Evolutionary conservation across 179 eudicot genomes (phyloP).

Genomic region (Silene noctiflora): DNA sequence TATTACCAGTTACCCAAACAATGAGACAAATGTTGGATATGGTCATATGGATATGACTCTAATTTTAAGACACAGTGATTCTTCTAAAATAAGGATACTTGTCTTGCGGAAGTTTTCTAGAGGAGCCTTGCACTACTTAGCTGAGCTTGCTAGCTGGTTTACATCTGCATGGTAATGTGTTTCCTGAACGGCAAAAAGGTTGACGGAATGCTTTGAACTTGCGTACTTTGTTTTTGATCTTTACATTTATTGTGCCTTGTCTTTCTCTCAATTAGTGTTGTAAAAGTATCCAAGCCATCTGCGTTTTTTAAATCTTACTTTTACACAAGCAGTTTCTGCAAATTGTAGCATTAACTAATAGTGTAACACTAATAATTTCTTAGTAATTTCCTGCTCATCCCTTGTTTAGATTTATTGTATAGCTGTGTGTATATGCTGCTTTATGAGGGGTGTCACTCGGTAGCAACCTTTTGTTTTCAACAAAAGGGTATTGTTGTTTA

Average conservation of each 20-base stretch:
- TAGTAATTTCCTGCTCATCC: not conserved
- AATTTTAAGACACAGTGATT: not conserved
- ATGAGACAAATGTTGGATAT: not conserved
- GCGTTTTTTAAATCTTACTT: not conserved
- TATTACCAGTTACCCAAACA: too few relatives aligned
- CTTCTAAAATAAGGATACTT: not conserved
- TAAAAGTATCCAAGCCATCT: not conserved
- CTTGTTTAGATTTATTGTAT: not conserved
- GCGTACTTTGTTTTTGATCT: too few relatives aligned
- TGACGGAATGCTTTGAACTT: too few relatives aligned
- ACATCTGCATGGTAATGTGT: too few relatives aligned
- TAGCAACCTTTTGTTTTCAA: not conserved
- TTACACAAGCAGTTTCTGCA: not conserved
- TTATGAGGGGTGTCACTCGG: not conserved
- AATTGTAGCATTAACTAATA: not conserved
- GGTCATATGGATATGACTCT: not conserved
- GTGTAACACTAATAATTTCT: too few relatives aligned
- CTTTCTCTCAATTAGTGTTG: too few relatives aligned
- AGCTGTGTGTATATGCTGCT: not conserved
- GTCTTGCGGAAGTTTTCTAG: not conserved
- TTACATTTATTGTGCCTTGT: too few relatives aligned
- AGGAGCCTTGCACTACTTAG: too few relatives aligned
- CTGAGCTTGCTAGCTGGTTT: too few relatives aligned
- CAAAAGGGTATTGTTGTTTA: not conserved
- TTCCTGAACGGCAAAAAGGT: too few relatives aligned